Evolutionary conservation across 225 moss, liverwort and hornwort genomes (phyloP).

Genomic region (Thuidium tamariscinum): DNA sequence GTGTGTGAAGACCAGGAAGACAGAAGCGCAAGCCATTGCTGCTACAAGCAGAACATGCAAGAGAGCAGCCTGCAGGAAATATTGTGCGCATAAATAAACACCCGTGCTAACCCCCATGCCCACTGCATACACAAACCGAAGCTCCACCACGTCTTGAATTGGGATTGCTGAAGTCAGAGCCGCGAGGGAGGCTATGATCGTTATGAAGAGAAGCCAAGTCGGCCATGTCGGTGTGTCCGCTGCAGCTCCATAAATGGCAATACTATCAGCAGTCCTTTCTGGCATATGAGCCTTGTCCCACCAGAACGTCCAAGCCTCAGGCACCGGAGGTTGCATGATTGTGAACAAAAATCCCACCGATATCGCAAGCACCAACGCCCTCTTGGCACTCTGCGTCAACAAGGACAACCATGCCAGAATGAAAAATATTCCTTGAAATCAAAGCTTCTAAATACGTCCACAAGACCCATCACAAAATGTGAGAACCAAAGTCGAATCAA

Average conservation of each 20-base stretch:
- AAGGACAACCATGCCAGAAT: not conserved
- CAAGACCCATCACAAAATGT: not conserved
- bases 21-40: conserved; percentile 69
- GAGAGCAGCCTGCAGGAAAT: conserved; percentile 67
- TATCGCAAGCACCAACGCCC: conserved; percentile 62
- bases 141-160: conserved; percentile 95
- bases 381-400: conserved; percentile 75
- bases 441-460: not conserved
- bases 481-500: not conserved
- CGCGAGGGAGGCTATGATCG: conserved; percentile 65
- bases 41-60: conserved; percentile 46
- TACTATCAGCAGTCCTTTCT: conserved; percentile 46
- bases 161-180: conserved; percentile 95
- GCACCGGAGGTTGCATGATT: conserved; percentile 76
- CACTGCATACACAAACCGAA: conserved; percentile 74
- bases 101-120: conserved; percentile 80
- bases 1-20: conserved; percentile 84
- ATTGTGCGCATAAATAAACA: conserved; percentile 82
- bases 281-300: conserved; percentile 62
- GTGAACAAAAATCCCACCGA: conserved; percentile 77
- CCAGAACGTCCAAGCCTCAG: conserved; percentile 66
- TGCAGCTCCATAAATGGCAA: conserved; percentile 66
- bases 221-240: conserved; percentile 75
- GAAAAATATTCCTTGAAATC: not conserved
- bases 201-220: conserved; percentile 78